Evolutionary conservation across 768 basidiomycete genomes (phyloP), one percentile per base, ranked within the genome.

Genomic region (Pleurotus platypus): DNA sequence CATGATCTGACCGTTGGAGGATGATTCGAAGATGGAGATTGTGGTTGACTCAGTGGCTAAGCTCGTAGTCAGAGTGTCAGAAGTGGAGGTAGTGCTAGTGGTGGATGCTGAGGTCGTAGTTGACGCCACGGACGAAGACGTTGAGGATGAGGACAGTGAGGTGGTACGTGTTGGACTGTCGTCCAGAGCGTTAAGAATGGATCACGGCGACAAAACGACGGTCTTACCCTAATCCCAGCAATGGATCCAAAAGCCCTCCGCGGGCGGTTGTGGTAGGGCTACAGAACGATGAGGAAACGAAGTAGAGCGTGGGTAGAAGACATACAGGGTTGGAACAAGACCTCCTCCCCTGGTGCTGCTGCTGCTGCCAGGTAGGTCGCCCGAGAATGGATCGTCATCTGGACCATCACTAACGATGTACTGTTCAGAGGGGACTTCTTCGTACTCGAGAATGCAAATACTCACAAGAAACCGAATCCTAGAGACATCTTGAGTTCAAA

Each of bases 1-100:
- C 39, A 71, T 65, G n/a, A 72, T 63, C 5, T 66, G 67, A 2
- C 69, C 69, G 39, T 72, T 57, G 9, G 66, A 48, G 2, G 72
- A 67, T 4, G 68, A 58, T 49, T 60, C 64, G 37, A 57, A 64
- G 18, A 62, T 49, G 53, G 57, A 18, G 1, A 47, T 59, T 3
- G 63, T 56, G 27, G 59, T 62, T 24, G 61, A 26, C 13, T 60
- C 48, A n/a, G 63, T 50, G 1, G 60, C 56, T 13, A 66, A 51
- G 20, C 65, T 43, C 0, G 62, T 40, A 13, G 62, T 37, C 3
- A 67, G 49, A 4, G 64, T 49, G 16, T 60, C 49, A 5, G 60
- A 49, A 39, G 63, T 37, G 49, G 61, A 46, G 15, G 62, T 45
- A 15, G 53, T 58, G 2, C 60, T 56, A 2, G 65, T 43, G 12